Evolutionary conservation across 129 eudicot genomes (phyloP), one percentile per base, ranked within the genome.

Genomic region (Flaveria linearis): DNA sequence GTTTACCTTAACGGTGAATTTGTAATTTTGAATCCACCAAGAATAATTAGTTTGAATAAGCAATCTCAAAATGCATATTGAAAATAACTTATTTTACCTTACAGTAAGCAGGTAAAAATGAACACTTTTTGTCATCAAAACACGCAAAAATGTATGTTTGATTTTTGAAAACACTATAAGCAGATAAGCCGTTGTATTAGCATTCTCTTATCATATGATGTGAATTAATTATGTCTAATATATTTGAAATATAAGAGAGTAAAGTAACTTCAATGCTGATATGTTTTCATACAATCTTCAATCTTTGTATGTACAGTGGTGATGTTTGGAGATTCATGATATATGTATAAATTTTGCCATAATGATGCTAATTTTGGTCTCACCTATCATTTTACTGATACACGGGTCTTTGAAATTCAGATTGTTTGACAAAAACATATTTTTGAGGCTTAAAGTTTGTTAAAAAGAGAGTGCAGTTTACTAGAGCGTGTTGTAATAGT

Each of bases 281-380:
- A 33, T 5, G 12, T 17, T 73, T 58, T 7, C 41, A 39, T 73
- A 25, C 57, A 16, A 7, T 41, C 13, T 72, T 56, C 16, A 55
- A 4, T 55, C 36, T 72, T 33, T 53, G 12, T 12, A 53, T 33
- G 11, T 33, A 17, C 14, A 17, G 13, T 55, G 39, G 42, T 41
- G 52, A 36, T 43, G 12, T 51, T 17, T 22, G 28, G 17, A n/a
- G 16, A n/a, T 51, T 4, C 11, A 33, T 52, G 50, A 52, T 9
- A 17, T 33, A 71, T 52, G 76, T 28, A 63, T 63, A 30, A 63
- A 5, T 63, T 14, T 49, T 49, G 55, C 16, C 55, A 49, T 49
- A 49, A 28, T 63, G 68, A 71, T 66, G 71, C 28, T 71, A 30
- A 8, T 17, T 71, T 30, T 52, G 43, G 30, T 45, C 47, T 25